Evolutionary conservation across 2,329 filamentous ascomycete species (phyloP), one percentile per base, ranked within the genome.

Genomic region (Penicillium sp.): DNA sequence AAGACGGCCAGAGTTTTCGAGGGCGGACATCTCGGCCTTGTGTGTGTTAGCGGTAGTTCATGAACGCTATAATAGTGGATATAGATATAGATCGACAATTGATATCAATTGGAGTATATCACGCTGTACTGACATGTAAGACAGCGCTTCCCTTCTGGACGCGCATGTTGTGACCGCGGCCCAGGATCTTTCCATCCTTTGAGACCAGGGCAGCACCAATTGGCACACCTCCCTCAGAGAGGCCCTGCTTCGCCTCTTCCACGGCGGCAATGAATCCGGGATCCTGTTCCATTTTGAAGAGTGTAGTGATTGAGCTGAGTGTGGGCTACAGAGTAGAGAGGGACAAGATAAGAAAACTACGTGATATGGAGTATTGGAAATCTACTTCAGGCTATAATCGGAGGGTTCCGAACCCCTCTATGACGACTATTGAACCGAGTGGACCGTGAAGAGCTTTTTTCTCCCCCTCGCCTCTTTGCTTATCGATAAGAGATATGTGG

Each of bases 21-120:
- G 79, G n/a, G 87, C 85, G 18, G 88, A 85, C 20, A 88, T 92
- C 72, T 92, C 89, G 61, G 85, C 89, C 87, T 91, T 62, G 14
- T 16, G 20, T 26, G 10, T 18, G 29, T 56, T 42, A 56, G 53
- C 29, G 2, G 13, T 35, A 13, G 22, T 50, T 22, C 18, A n/a
- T 20, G 10, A n/a, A 39, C 20, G 52, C 32, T 34, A 24, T 32
- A 20, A 14, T 26, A 31, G n/a, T 43, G 29, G 37, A 29, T 35
- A 10, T 55, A 22, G 38, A 37, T 26, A 35, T 46, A 45, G 22
- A 46, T 52, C 31, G 13, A 20, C 31, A 22, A 45, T 29, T 10
- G 20, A 45, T 48, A 20, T 31, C 52, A 37, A 53, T 18, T 22
- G n/a, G 7, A 40, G 4, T 18, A 45, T 46, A 46, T 31, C 26